Percentiles rank a stretch among this genome's conserved stretches.
Evolutionary conservation across 108 stramenopile species (phyloP).

Genomic region (Schizochytrium sp.): DNA sequence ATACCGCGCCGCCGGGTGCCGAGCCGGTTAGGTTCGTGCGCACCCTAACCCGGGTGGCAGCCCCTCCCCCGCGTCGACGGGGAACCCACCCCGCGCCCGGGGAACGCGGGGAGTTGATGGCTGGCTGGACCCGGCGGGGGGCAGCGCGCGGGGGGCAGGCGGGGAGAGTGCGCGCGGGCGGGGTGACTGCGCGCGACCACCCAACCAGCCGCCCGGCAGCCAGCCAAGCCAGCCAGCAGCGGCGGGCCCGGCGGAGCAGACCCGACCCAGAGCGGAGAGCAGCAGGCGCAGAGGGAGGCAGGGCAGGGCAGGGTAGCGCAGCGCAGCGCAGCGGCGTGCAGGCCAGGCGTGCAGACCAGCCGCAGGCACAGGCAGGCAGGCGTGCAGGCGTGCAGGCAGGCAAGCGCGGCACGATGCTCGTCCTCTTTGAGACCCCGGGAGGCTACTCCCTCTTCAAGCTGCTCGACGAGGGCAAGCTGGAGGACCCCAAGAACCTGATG

Average conservation of each 20-base stretch:
- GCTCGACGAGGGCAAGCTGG: conserved; percentile 77
- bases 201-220: no score
- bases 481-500: conserved; percentile 70
- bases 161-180: not conserved
- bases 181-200: not conserved
- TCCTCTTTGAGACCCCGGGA: conserved; percentile 96
- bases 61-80: not conserved
- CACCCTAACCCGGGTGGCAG: no score
- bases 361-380: not conserved
- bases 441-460: conserved; percentile 99
- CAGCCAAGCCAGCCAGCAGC: no score
- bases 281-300: no score
- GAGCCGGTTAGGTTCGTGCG: no score
- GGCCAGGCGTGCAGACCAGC: no score
- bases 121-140: not conserved
- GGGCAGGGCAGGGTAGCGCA: not conserved
- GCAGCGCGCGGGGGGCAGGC: not conserved
- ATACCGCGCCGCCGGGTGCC: no score
- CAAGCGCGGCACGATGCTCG: conserved; percentile 62
- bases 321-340: not conserved
- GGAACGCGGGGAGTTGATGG: not conserved
- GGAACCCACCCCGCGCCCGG: not conserved
- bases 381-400: not conserved
- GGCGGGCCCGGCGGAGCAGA: no score
- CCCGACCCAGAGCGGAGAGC: no score